Percentiles rank a stretch among this genome's conserved stretches.
Evolutionary conservation across 2,329 filamentous ascomycete species (phyloP).

Genomic region (Fusarium beomiforme): DNA sequence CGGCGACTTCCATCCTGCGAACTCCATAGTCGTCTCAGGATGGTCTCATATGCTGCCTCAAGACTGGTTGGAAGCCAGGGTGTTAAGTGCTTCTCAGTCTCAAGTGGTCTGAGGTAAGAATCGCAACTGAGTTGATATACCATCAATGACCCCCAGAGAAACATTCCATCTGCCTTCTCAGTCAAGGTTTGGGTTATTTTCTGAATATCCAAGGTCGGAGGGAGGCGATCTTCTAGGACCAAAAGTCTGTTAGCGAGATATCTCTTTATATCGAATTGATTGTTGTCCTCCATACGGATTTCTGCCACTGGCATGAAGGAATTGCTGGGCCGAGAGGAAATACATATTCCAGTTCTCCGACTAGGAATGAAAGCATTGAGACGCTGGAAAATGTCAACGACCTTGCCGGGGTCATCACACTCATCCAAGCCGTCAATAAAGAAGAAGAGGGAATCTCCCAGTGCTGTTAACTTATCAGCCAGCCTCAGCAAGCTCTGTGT

Average conservation of each 20-base stretch:
- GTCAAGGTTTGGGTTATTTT: background rate
- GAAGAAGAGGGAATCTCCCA: background rate
- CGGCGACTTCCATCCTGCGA: background rate
- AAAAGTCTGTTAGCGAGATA: background rate
- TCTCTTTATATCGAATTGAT: background rate
- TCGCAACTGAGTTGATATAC: background rate
- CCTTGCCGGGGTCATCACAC: background rate
- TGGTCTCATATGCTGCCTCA: background rate
- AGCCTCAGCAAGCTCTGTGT: background rate
- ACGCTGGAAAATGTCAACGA: background rate
- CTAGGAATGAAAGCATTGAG: background rate
- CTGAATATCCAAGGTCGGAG: background rate
- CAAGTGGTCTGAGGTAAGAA: background rate
- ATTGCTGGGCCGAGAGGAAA: background rate
- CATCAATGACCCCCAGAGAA: background rate
- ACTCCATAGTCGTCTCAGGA: background rate
- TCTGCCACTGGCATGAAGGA: background rate
- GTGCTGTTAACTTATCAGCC: background rate
- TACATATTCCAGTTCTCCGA: background rate
- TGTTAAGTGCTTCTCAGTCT: background rate
- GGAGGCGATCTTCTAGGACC: background rate
- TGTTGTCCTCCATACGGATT: background rate
- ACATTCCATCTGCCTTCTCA: background rate
- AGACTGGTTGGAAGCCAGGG: background rate
- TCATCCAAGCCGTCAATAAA: background rate